Evolutionary conservation across 2,329 filamentous ascomycete species (phyloP), one percentile per base, ranked within the genome.

Genomic region (Hypomyces rosellus): DNA sequence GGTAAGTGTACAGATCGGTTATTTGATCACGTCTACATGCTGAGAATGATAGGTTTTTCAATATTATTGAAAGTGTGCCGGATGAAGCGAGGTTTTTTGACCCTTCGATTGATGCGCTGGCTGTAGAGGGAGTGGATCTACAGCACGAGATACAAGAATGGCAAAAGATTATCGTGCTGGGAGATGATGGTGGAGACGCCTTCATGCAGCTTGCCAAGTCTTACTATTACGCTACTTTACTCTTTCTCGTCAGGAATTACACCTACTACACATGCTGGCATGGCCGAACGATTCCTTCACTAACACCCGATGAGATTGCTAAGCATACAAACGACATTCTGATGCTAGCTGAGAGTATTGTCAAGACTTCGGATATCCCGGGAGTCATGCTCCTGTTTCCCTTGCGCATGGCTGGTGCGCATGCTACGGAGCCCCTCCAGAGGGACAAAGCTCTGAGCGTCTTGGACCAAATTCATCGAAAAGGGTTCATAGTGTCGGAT

Each of bases 211-310:
- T 63, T 2, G 52, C 57, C 0, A 33, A 57, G 1, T 37, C 47
- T 2, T 55, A 56, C 12, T 57, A 50, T 16, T 53, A 59, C 16
- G 52, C 57, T 3, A 40, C 61, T 2, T 14, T 50, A 5, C 40
- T 65, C 1, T 60, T 62, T 2, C 11, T 62, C 5, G 59, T 51
- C 15, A 54, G 48, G 3, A 63, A 60, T n/a, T 65, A 52, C 2
- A 59, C 51, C 0, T 63, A 52, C 5, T 59, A 64, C 30, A 34
- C 50, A 0, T 58, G 41, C 20, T 64, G 60, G 61, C 22, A 46
- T 7, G 5, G 18, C 3, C 18, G n/a, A 5, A 13, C 7, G 0
- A 46, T 57, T 9, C 61, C 63, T 0, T 1, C 1, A 1, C 25
- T 64, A 0, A 47, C 22, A 1, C 1, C 11, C 3, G 12, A 4